These are phyloP conservation scores for Cladosporium sp. DNA, from an alignment of 2,329 filamentous ascomycete species.

Conservation along the genomic window DNA sequence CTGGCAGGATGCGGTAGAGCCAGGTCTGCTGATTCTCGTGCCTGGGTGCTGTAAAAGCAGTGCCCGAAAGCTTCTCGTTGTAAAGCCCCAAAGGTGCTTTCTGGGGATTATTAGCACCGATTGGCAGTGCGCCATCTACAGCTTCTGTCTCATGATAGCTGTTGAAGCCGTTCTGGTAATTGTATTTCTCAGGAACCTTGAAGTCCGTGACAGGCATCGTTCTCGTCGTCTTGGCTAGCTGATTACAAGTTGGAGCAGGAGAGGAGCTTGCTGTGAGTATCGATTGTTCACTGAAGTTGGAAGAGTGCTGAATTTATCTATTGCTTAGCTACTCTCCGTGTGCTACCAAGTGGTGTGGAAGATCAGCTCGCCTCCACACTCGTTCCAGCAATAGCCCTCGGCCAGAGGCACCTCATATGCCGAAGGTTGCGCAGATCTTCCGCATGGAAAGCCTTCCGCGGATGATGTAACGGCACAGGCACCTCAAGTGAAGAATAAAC, in stretches of 20 bases:
- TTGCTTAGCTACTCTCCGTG: too few relatives aligned
- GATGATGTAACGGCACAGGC: not conserved
- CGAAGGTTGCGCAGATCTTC: not conserved
- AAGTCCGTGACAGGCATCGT: constrained; percentile 61
- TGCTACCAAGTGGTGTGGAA: too few relatives aligned
- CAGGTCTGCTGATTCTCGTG: constrained; percentile 53
- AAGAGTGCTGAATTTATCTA: too few relatives aligned
- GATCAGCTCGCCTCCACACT: too few relatives aligned
- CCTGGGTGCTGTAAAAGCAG: constrained; percentile 53
- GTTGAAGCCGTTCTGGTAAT: constrained; percentile 72
- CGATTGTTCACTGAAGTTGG: too few relatives aligned
- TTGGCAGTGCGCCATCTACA: constrained; percentile 64
- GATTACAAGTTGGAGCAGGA: too few relatives aligned
- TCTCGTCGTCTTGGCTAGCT: not conserved
- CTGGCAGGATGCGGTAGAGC: constrained; percentile 53
- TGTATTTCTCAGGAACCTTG: constrained; percentile 60
- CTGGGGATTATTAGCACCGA: constrained; percentile 75
- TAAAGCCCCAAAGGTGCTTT: constrained; percentile 73
- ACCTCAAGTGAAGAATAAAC: not conserved
- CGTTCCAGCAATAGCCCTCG: too few relatives aligned
- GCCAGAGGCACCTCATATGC: too few relatives aligned
- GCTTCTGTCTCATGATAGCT: constrained; percentile 77
- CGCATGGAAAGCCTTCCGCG: constrained; percentile 2
- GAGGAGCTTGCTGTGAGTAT: too few relatives aligned
- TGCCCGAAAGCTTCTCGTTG: constrained; percentile 63